Evolutionary conservation across 805 yeast genomes (phyloP), one percentile per base, ranked within the genome.

Genomic region (Teunomyces panamensis): DNA sequence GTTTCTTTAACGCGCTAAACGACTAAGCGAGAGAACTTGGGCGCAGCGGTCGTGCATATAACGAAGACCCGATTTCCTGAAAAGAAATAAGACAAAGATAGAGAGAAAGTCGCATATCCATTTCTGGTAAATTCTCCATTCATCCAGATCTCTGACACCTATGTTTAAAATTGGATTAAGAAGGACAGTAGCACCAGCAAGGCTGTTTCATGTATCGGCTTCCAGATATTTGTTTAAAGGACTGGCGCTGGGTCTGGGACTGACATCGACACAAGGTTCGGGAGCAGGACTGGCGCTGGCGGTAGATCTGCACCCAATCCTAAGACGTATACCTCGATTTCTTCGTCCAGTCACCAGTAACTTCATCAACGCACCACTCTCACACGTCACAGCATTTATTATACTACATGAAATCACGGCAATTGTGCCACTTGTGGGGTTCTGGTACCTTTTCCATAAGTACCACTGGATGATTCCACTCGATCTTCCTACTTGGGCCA

Each of bases 391-490:
- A 0, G 73, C 90, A 2, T 87, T 87, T 56, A 54, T 87, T 5
- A 60, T 87, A 3, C 69, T 87, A 10, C 96, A 87, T 58, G 96
- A 87, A 58, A 52, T 87, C 36, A 76, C 91, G 0, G 96, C 96
- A 2, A 73, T 87, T 2, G 75, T 78, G 27, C 95, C 95, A 1
- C 68, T 87, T 43, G 68, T 85, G 34, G 83, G 82, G 0, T 55
- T 86, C 2, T 85, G 92, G 90, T 85, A 80, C 56, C 52, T 73
- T 0, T 74, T 87, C 51, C 86, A 85, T 64, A 73, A 78, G 49
- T 70, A 69, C 45, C 67, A 75, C 35, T 79, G 79, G 46, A 65
- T 75, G 43, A 60, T 79, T 8, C 85, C 87, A 1, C 54, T 77
- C 7, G 83, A 78, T 46, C 56, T 81, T 27, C 86, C 89, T 0